These are phyloP conservation scores for Ascochyta pisi DNA, from an alignment of 2,329 filamentous ascomycete genomes.

Conservation along the genomic window DNA sequence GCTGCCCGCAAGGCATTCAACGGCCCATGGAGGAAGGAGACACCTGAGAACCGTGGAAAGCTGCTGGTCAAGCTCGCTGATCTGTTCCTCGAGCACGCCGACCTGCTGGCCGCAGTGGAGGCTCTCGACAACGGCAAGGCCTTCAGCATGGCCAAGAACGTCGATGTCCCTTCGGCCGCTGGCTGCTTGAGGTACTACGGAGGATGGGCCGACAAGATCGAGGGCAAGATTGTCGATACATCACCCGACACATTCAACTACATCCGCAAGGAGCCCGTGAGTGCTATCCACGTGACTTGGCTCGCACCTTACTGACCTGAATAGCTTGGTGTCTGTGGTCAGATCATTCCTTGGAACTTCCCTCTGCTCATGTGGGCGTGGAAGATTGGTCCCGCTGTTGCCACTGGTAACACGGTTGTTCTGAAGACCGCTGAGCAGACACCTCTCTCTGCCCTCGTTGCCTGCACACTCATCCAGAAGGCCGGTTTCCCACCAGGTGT, in stretches of 20 bases:
- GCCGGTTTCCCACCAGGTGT: conserved; percentile 81
- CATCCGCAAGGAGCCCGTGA: conserved; percentile 76
- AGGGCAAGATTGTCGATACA: conserved; percentile 85
- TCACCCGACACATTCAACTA: conserved; percentile 82
- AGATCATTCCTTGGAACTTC: conserved; percentile 92
- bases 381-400: conserved; percentile 80
- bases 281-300: conserved; percentile 19
- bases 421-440: conserved; percentile 81
- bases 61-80: conserved; percentile 79
- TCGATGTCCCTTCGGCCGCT: conserved; percentile 71
- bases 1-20: conserved; percentile 89
- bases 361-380: conserved; percentile 80
- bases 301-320: conserved; percentile 23
- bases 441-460: conserved; percentile 71
- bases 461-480: conserved; percentile 72
- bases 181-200: conserved; percentile 84
- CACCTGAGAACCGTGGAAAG: conserved; percentile 74
- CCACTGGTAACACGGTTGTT: conserved; percentile 74
- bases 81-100: conserved; percentile 77
- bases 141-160: conserved; percentile 73
- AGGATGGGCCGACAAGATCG: conserved; percentile 91
- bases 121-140: conserved; percentile 89
- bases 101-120: conserved; percentile 81
- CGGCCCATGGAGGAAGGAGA: conserved; percentile 70
- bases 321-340: conserved; percentile 77